Base-by-base conservation (phyloP, 257 asterid species). In the Solanum rostratum region DNA sequence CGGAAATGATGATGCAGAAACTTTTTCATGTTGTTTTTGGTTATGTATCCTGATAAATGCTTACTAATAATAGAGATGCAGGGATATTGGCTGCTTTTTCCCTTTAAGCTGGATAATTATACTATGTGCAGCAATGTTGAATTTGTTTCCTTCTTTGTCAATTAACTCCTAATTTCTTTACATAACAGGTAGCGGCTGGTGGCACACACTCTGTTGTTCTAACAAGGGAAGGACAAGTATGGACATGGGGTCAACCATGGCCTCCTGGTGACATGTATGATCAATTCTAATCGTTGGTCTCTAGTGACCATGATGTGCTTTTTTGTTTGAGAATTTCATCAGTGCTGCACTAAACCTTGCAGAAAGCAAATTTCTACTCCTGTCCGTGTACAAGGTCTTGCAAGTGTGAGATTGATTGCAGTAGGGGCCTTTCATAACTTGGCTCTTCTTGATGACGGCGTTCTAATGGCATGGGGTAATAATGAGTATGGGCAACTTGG, bases 161-260 rank as follows among this genome's bases (percentile, higher is more conserved):
- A 79, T 66, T 66, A 59, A 74, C 59, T 78, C 57, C 83, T 80
- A 57, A 41, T 43, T 84, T 73, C 85, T 46, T 89, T 83, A 76
- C 62, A 20, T 80, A 43, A 86, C 92, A 97, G 99, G 99, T 97
- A 76, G 99, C 99, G 88, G 99, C 99, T 83, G 99, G 99, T 45
- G 99, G 99, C 53, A 97, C 99, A 20, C 99, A 97, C 84, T 97
- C 99, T 20, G 99, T 97, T 66, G 97, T 97, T 87, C 96, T 97
- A 46, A 97, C 99, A 80, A 90, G 88, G 81, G 98, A 94, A 90
- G 99, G 99, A 65, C 96, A 95, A 59, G 99, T 97, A 24, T 97
- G 99, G 99, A 94, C 99, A 76, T 97, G 99, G 99, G 99, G 99
- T 86, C 99, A 97, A 84, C 99, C 99, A 84, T 97, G 99, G 99